Evolutionary conservation across 192 early-diverging fungal species (phyloP).

Genomic region (Kickxella alabastrina): DNA sequence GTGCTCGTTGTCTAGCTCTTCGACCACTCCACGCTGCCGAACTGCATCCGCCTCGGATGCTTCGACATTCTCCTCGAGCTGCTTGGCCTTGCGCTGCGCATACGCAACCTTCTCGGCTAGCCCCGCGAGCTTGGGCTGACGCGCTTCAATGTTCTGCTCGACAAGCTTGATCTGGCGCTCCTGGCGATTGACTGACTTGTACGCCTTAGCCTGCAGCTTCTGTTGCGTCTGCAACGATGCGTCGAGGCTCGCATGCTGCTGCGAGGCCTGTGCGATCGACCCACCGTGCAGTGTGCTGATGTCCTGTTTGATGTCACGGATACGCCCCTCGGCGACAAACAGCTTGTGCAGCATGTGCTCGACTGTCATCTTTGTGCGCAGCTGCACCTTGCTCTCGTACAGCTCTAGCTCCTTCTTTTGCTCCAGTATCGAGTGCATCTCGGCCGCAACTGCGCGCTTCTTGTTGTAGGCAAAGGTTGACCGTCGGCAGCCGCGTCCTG

Average conservation of each 20-base stretch:
- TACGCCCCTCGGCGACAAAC: conserved; percentile 78
- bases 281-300: conserved; percentile 56
- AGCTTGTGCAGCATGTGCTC: conserved; percentile 85
- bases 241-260: conserved; percentile 54
- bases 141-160: conserved; percentile 68
- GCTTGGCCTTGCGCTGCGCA: conserved; percentile 61
- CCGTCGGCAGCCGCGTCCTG: conserved; percentile 87
- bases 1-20: conserved; percentile 56
- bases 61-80: conserved; percentile 57
- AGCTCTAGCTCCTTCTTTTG: conserved; percentile 89
- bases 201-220: conserved; percentile 63
- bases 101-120: conserved; percentile 75
- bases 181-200: conserved; percentile 64
- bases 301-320: conserved; percentile 56
- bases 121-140: conserved; percentile 35
- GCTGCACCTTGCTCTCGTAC: conserved; percentile 68
- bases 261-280: conserved; percentile 38
- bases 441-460: conserved; percentile 80
- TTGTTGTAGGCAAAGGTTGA: conserved; percentile 87
- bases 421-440: conserved; percentile 89
- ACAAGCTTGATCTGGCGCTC: conserved; percentile 74
- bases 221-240: conserved; percentile 63
- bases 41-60: conserved; percentile 53
- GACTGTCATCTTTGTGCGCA: conserved; percentile 59
- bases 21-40: conserved; percentile 53